Conservation (phyloP, 441 rosid genomes). For the Mallotus repandus region DNA sequence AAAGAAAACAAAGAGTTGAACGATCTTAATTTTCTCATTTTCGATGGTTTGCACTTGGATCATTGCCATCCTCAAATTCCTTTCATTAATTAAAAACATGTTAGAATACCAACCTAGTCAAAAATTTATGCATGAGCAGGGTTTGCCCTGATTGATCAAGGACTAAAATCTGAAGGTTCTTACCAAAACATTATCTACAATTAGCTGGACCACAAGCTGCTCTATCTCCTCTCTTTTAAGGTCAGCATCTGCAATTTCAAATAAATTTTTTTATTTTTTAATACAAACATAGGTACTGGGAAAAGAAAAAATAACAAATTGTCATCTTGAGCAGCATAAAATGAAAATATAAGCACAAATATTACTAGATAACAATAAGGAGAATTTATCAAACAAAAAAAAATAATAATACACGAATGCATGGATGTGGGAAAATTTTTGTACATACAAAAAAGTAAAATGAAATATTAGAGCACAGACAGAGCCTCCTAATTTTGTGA, state of each 20-base stretch:
- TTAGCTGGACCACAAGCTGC: constrained; percentile 68
- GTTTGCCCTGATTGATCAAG: not conserved
- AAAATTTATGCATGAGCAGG: not conserved
- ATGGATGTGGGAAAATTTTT: not conserved
- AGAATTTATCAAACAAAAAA: not conserved
- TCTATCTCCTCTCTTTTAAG: constrained; percentile 79
- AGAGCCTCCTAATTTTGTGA: not conserved
- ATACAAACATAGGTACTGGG: not conserved
- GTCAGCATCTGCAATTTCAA: constrained; percentile 48
- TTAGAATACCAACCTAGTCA: not conserved
- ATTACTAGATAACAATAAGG: not conserved
- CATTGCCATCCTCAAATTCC: not conserved
- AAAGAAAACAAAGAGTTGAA: not conserved
- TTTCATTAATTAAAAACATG: not conserved
- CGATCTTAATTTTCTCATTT: too few species aligned
- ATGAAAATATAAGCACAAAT: not conserved
- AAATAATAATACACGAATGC: not conserved
- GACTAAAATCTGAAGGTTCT: constrained; percentile 22
- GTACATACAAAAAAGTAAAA: not conserved
- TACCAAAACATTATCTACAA: constrained; percentile 77
- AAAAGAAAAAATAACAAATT: too few species aligned
- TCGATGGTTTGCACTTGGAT: not conserved
- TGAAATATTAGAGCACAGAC: not conserved
- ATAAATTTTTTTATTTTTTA: not conserved
- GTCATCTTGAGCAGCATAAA: not conserved